These are phyloP conservation scores for Pythium aphanidermatum DNA, from an alignment of 352 stramenopile genomes.

Conservation along the genomic window DNA sequence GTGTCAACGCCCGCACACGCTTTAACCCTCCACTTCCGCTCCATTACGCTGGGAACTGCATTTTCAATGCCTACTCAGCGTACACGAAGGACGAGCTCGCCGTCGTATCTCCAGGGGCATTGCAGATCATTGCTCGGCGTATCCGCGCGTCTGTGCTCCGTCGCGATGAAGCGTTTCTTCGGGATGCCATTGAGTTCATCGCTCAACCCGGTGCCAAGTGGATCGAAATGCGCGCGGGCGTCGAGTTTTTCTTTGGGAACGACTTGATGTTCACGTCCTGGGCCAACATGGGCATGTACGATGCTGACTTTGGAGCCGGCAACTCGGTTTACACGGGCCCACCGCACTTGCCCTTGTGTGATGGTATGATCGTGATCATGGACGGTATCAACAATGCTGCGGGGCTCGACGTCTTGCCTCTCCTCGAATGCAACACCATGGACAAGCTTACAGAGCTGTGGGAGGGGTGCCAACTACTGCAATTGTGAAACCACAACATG, in stretches of 20 bases:
- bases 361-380: slow-evolving; percentile 42
- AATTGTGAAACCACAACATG: too few species aligned
- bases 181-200: slow-evolving; percentile 49
- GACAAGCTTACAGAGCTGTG: slow-evolving; percentile 24
- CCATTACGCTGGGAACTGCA: slow-evolving; percentile 46
- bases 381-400: slow-evolving; percentile 29
- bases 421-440: slow-evolving; percentile 35
- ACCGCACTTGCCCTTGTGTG: slow-evolving; percentile 25
- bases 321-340: slow-evolving; percentile 31
- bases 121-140: slow-evolving; percentile 26
- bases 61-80: slow-evolving; percentile 43
- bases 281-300: slow-evolving; percentile 55
- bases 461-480: too few species aligned
- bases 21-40: slow-evolving; percentile 33
- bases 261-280: slow-evolving; percentile 63
- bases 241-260: slow-evolving; percentile 39
- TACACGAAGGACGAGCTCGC: slow-evolving; percentile 28
- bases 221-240: slow-evolving; percentile 29
- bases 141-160: slow-evolving; percentile 39
- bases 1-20: slow-evolving; percentile 37
- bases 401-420: slow-evolving; percentile 39
- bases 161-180: slow-evolving; percentile 31
- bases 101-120: slow-evolving; percentile 1
- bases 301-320: slow-evolving; percentile 36
- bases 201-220: slow-evolving; percentile 21